These are phyloP conservation scores for Chytriomyces hyalinus DNA, from an alignment of 192 early-diverging fungal species.

Conservation along the genomic window DNA sequence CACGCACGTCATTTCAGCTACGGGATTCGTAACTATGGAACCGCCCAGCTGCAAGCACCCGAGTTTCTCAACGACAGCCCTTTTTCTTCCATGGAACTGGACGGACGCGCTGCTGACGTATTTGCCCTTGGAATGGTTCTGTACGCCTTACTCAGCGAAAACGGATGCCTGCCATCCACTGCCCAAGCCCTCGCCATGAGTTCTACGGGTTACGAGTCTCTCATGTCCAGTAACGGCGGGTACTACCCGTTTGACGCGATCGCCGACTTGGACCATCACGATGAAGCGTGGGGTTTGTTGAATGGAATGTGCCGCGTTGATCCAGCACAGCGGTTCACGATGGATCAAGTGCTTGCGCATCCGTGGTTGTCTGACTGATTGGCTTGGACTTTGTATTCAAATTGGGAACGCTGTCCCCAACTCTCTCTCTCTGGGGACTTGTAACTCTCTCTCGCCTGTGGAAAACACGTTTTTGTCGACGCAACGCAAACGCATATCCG, in stretches of 20 bases:
- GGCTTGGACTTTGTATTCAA: background rate
- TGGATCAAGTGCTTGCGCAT: slow-evolving; percentile 6
- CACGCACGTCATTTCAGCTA: background rate
- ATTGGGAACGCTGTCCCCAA: background rate
- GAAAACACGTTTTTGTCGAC: no score
- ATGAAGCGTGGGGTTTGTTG: slow-evolving; percentile 4
- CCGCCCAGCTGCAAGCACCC: slow-evolving; percentile 7
- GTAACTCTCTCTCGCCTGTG: no score
- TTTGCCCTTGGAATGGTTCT: slow-evolving; percentile 34
- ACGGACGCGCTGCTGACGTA: slow-evolving; percentile 13
- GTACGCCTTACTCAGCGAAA: slow-evolving; percentile 8
- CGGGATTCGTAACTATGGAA: slow-evolving; percentile 13
- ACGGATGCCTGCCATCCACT: background rate
- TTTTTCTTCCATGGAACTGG: background rate
- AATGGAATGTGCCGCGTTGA: slow-evolving; percentile 25
- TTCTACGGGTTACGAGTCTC: no score
- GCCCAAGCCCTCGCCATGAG: background rate
- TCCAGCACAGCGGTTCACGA: background rate
- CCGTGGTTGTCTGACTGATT: slow-evolving; percentile 11
- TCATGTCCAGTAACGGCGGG: no score
- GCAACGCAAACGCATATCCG: no score
- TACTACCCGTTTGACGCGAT: no score
- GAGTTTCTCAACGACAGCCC: slow-evolving; percentile 21
- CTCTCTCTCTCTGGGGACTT: no score
- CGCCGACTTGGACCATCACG: no score